Base-by-base conservation (phyloP, 2,329 filamentous ascomycete species). In the Ceratocystis papillata region DNA sequence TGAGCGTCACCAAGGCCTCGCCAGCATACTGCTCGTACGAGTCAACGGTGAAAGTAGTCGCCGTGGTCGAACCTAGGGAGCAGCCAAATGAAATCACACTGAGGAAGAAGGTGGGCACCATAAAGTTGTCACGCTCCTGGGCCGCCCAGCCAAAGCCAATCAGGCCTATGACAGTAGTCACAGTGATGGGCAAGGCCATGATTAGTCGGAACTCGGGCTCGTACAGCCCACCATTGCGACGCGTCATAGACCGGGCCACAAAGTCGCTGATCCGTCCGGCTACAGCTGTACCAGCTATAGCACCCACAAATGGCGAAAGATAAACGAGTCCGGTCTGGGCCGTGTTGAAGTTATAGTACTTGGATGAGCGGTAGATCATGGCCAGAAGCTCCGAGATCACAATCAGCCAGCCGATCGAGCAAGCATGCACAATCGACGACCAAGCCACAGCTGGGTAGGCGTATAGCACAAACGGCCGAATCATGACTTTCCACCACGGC, bases 61-160 rank as follows among this genome's bases (percentile, higher is more conserved):
- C 82, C 0, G 92, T 97, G 0, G 93, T 96, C 33, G 87, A 91
- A 0, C 90, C 93, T 1, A 97, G 80, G 2, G 88, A 89, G 76
- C 93, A 96, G 0, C 93, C 94, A 72, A 97, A 96, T 0, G 89
- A 94, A 41, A 96, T 86, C 61, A 96, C 75, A 5, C 93, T 93
- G 70, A 97, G 96, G 77, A 97, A 96, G 3, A 96, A 74, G 0
- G 93, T 96, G 0, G 94, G 94, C 0, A 96, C 89, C 64, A 96
- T 95, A 89, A 89, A 97, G 25, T 81, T 79, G 71, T 96, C 85
- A 28, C 80, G 79, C 66, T 86, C 81, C 69, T 90, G 75, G 0
- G 88, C 90, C 8, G 88, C 91, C 94, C 93, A 97, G n/a, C 93
- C 93, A 72, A 94, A 97, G 1, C 91, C 93, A 86, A 96, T 96